These are phyloP conservation scores for Scheffersomyces parashehatae DNA, from an alignment of 1,139 yeast species.

Conservation along the genomic window DNA sequence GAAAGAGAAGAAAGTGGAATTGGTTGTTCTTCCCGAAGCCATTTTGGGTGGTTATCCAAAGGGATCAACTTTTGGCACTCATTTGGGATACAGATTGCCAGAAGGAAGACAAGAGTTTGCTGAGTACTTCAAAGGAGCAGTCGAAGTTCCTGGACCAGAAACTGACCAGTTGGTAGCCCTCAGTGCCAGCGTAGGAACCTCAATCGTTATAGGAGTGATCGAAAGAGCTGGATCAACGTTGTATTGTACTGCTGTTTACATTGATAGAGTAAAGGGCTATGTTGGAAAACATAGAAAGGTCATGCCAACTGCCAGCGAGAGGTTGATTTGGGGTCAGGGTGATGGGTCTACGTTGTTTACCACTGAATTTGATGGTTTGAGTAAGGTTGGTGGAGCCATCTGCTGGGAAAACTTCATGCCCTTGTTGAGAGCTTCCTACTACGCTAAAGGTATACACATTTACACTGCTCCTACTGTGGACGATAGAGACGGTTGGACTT, in stretches of 20 bases:
- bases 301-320: constrained; percentile 40
- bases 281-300: constrained; percentile 41
- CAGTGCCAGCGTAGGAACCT: constrained; percentile 23
- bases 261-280: constrained; percentile 31
- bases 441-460: constrained; percentile 35
- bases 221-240: constrained; percentile 35
- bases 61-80: constrained; percentile 37
- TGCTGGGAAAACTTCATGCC: constrained; percentile 45
- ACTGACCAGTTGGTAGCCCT: constrained; percentile 21
- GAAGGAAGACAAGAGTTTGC: constrained; percentile 37
- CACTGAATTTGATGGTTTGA: constrained; percentile 23
- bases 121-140: constrained; percentile 25
- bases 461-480: constrained; percentile 46
- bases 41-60: constrained; percentile 43
- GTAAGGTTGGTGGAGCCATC: constrained; percentile 39
- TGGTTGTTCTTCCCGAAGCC: constrained; percentile 43
- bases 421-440: constrained; percentile 33
- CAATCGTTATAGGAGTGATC: constrained; percentile 30
- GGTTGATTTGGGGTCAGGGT: constrained; percentile 42
- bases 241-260: constrained; percentile 34
- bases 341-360: constrained; percentile 41
- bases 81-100: constrained; percentile 36
- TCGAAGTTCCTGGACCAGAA: constrained; percentile 31
- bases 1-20: constrained; percentile 22
- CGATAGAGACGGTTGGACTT: constrained; percentile 34